Conservation (phyloP, 2,329 filamentous ascomycete species). For the Setomelanomma holmii region DNA sequence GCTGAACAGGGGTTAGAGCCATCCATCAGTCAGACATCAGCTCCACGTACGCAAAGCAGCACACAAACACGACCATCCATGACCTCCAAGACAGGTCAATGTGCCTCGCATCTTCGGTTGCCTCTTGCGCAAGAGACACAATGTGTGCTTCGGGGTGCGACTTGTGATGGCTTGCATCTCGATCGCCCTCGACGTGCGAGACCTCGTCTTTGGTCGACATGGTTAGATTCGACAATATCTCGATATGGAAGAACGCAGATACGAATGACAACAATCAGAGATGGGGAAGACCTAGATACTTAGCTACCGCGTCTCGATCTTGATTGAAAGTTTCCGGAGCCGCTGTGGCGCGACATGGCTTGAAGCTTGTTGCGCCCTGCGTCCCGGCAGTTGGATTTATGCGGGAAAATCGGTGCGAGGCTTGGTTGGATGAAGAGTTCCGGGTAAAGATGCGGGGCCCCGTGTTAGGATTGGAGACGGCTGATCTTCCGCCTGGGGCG, state of each 20-base stretch:
- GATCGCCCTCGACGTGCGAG: slow-evolving; percentile 19
- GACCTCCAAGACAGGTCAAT: slow-evolving; percentile 63
- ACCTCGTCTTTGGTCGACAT: slow-evolving; percentile 31
- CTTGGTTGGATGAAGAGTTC: slow-evolving; percentile 16
- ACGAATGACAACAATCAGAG: neutral
- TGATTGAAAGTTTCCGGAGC: too few relatives aligned
- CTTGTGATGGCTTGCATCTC: slow-evolving; percentile 8
- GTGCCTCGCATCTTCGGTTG: slow-evolving; percentile 44
- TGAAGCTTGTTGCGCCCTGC: neutral
- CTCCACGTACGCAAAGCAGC: slow-evolving; percentile 54
- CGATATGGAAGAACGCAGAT: neutral
- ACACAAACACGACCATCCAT: slow-evolving; percentile 59
- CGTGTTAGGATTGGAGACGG: slow-evolving; percentile 7
- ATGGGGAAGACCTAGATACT: neutral
- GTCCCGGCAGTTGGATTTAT: slow-evolving; percentile 18
- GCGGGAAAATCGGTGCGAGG: slow-evolving; percentile 3
- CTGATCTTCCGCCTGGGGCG: slow-evolving; percentile 1
- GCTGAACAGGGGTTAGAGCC: slow-evolving; percentile 16
- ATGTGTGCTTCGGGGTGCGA: slow-evolving; percentile 19
- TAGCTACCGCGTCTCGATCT: too few relatives aligned
- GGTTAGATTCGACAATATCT: too few relatives aligned
- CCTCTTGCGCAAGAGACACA: slow-evolving; percentile 38
- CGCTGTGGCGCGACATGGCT: neutral
- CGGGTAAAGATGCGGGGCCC: slow-evolving; percentile 19
- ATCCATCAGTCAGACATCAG: slow-evolving; percentile 4